Base-by-base conservation (phyloP, 208 protist genomes). In the Wallacemonas collosoma region DNA sequence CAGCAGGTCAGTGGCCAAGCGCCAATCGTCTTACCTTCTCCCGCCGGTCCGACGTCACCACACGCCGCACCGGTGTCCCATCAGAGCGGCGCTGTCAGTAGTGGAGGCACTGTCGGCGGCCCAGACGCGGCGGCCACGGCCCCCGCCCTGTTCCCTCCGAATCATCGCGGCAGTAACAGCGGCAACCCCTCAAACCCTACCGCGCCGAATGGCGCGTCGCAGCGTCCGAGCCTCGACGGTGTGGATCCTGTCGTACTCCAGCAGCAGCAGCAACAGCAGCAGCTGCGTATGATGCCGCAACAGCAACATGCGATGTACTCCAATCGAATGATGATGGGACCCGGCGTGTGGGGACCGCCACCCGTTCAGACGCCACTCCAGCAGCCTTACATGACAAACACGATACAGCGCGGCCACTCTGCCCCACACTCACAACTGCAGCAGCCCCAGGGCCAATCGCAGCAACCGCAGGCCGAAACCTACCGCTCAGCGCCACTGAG, bases 241-340 rank as follows among this genome's bases (percentile, higher is more conserved):
- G 45, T 64, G 7, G 58, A 64, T 44, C 9, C 36, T 40, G 11
- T 40, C 58, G 38, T n/a, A 5, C 14, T 44, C 38, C 36, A 64
- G 58, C 58, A 64, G 58, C 64, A 69, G 47, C 64, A 57, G 17
- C 64, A 69, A 45, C 63, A 68, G 63, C 63, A 51, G 63, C 63
- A 51, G 48, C 14, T 58, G 40, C 47, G 51, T 12, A 58, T 58
- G 51, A 58, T 58, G 51, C 64, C 15, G 64, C 64, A 69, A n/a
- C 48, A 39, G 50, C 64, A 69, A 48, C 64, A 54, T 12, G 64
- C 11, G 41, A 65, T 65, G 60, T 65, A 65, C 60, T 41, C 36
- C 14, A 41, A 41, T 35, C 56, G 56, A 4, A 65, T 65, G 60
- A 65, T 65, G 60, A 65, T 65, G 60, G n/a, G n/a, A n/a, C 14